Evolutionary conservation across 345 rosid genomes (phyloP).

Genomic region (sweet orange (Citrus sinensis)): DNA sequence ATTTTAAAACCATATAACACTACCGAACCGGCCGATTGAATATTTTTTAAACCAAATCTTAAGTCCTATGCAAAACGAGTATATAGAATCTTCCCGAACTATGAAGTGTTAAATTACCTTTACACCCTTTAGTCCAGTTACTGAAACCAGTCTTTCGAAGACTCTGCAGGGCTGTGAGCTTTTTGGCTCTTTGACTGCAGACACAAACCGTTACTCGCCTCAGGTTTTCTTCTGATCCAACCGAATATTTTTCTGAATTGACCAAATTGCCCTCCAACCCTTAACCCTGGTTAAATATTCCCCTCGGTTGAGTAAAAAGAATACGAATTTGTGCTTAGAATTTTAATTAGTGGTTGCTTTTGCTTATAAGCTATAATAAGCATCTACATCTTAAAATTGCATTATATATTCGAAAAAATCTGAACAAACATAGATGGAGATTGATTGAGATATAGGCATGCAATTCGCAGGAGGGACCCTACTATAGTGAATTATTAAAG

Average conservation of each 20-base stretch:
- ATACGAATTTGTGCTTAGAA: not conserved
- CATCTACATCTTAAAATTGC: not conserved
- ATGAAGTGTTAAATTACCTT: not conserved
- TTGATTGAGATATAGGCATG: slow-evolving; percentile 3
- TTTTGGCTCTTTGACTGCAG: slow-evolving; percentile 17
- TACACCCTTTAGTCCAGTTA: not conserved
- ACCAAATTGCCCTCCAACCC: not conserved
- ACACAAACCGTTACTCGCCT: slow-evolving; percentile 17
- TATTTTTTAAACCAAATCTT: too few relatives aligned
- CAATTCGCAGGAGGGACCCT: not conserved
- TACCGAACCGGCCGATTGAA: too few relatives aligned
- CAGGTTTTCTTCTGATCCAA: not conserved
- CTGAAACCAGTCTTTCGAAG: not conserved
- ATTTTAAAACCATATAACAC: too few relatives aligned
- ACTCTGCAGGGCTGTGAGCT: not conserved
- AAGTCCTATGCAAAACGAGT: not conserved
- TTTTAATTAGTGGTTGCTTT: slow-evolving; percentile 1
- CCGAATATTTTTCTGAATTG: not conserved
- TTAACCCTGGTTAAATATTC: not conserved
- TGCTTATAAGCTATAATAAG: not conserved
- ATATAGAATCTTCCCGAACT: not conserved
- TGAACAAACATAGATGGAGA: not conserved
- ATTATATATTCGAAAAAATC: not conserved
- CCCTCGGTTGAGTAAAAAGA: not conserved
- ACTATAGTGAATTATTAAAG: slow-evolving; percentile 21